Conservation (phyloP, 257 asterid genomes). For the Eucommia ulmoides region DNA sequence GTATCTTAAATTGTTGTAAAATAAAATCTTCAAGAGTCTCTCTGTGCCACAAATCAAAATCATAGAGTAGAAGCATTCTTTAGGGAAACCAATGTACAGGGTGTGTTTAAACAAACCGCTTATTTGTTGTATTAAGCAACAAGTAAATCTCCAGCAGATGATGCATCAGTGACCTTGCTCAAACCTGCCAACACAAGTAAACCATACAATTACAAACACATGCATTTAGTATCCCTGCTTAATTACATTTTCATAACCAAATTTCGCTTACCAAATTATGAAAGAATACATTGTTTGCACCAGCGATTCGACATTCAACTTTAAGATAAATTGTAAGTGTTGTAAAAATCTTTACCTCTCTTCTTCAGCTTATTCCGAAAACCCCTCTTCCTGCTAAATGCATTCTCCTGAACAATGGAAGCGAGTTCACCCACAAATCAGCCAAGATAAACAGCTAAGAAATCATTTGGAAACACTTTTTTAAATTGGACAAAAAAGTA, state of each 20-base stretch:
- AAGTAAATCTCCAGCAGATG: constrained; percentile 4
- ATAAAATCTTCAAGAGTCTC: too few relatives aligned
- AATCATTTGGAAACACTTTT: too few relatives aligned
- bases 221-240: not conserved
- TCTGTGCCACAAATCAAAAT: too few relatives aligned
- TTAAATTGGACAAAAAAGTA: too few relatives aligned
- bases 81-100: too few relatives aligned
- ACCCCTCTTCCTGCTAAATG: constrained; percentile 91
- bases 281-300: not conserved
- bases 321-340: not conserved
- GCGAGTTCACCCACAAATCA: constrained; percentile 1
- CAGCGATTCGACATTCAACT: not conserved
- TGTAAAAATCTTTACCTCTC: constrained; percentile 26
- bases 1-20: too few relatives aligned
- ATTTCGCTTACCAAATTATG: not conserved
- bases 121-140: not conserved
- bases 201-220: not conserved
- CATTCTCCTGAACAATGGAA: constrained; percentile 61
- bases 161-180: constrained; percentile 14
- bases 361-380: constrained; percentile 88
- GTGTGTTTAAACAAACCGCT: too few relatives aligned
- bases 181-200: constrained; percentile 11
- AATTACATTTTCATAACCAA: not conserved
- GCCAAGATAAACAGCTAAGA: too few relatives aligned
- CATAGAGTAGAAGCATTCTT: too few relatives aligned